Evolutionary conservation across 306 rosid genomes (phyloP).

Genomic region (Ochetophila trinervis): DNA sequence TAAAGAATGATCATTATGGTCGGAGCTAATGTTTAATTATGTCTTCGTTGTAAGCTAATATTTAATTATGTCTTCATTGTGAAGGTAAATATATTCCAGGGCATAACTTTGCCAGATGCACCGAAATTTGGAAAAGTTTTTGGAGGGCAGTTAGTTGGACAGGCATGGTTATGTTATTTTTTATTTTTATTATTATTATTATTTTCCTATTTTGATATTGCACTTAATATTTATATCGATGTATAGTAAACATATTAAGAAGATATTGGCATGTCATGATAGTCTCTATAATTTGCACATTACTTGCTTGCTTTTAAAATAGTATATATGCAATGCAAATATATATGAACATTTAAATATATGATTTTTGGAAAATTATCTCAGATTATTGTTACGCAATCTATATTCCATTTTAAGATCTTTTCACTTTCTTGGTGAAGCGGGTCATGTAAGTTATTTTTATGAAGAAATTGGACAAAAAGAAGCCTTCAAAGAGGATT

Average conservation of each 20-base stretch:
- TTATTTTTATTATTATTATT: too few species aligned
- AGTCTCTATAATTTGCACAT: background rate
- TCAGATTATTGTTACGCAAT: background rate
- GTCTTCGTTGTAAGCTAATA: conserved; percentile 23
- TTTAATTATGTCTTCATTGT: conserved; percentile 21
- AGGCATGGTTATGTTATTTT: conserved; percentile 69
- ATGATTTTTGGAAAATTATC: background rate
- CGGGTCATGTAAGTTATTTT: too few species aligned
- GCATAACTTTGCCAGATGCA: conserved; percentile 78
- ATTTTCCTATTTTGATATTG: background rate
- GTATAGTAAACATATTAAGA: background rate
- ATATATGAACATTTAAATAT: background rate
- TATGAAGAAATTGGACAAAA: too few species aligned
- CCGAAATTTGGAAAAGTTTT: conserved; percentile 86
- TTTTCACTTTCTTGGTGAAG: too few species aligned
- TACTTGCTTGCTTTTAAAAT: too few species aligned
- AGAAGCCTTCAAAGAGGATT: too few species aligned
- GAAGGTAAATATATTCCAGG: conserved; percentile 79
- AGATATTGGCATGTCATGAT: background rate
- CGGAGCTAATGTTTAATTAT: conserved; percentile 18
- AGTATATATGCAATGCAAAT: too few species aligned
- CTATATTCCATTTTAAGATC: too few species aligned
- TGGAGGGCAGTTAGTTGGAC: conserved; percentile 91
- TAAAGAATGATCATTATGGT: background rate
- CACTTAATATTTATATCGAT: background rate